Conservation (phyloP, 225 moss, liverwort and hornwort species). For the Climacium dendroides region DNA sequence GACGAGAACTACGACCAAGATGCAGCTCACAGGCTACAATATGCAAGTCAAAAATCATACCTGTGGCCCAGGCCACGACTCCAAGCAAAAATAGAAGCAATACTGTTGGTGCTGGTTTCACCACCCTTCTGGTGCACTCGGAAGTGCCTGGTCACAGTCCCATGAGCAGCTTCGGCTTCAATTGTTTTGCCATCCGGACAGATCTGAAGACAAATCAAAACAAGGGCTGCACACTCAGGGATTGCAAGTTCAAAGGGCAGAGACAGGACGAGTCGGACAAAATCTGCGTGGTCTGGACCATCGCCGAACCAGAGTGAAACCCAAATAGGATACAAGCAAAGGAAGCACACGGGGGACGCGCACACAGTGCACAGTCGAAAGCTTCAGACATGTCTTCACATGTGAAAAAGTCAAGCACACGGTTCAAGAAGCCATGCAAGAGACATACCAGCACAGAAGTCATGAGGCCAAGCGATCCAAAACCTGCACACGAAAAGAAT, state of each 20-base stretch:
- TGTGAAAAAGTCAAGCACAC: background rate
- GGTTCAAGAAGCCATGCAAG: background rate
- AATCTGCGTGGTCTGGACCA: background rate
- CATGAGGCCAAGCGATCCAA: constrained; percentile 93
- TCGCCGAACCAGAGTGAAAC: background rate
- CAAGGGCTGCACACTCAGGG: background rate
- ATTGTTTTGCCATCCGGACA: constrained; percentile 86
- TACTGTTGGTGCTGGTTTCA: constrained; percentile 97
- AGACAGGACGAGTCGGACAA: background rate
- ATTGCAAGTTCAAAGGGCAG: background rate
- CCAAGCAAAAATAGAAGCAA: constrained; percentile 98
- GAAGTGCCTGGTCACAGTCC: constrained; percentile 89
- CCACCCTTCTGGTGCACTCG: constrained; percentile 89
- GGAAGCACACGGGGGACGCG: background rate
- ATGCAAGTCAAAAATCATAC: background rate
- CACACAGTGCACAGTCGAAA: background rate
- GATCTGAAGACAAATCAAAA: constrained; percentile 16
- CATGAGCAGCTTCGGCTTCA: constrained; percentile 96
- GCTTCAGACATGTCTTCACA: background rate
- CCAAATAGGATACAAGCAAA: background rate
- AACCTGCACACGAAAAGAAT: constrained; percentile 27
- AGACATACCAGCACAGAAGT: constrained; percentile 65
- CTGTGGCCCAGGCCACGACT: constrained; percentile 78
- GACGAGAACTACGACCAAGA: background rate
- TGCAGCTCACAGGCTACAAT: background rate